A percentile compares a stretch with the other conserved stretches of the same genome.
These are phyloP conservation scores for Alternaria novae-zelandiae DNA, from an alignment of 2,329 filamentous ascomycete species.

Conservation along the genomic window DNA sequence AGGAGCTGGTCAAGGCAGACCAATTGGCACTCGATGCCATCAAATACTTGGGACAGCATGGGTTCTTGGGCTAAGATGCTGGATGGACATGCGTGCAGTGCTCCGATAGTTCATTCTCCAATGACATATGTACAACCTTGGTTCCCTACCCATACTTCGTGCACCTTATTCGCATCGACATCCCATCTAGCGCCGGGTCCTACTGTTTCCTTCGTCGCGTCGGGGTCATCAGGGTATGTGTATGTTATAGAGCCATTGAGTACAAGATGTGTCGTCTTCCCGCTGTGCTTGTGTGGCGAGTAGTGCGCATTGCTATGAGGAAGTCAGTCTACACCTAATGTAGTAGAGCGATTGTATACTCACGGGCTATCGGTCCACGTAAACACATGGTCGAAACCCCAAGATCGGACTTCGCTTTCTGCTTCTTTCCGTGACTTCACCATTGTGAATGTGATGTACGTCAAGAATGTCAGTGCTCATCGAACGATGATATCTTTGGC, in stretches of 20 bases:
- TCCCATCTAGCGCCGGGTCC: slow-evolving; percentile 68
- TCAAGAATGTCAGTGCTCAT: background rate
- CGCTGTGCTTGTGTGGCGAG: slow-evolving; percentile 68
- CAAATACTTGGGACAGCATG: slow-evolving; percentile 53
- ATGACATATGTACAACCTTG: slow-evolving; percentile 73
- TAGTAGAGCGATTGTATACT: slow-evolving; percentile 38
- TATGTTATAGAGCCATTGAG: slow-evolving; percentile 70
- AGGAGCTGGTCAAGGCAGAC: slow-evolving; percentile 53
- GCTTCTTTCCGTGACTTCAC: slow-evolving; percentile 54
- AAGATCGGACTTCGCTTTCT: slow-evolving; percentile 69
- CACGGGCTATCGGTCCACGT: slow-evolving; percentile 76
- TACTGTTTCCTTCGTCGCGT: slow-evolving; percentile 64
- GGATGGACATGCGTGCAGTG: background rate
- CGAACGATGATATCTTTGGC: background rate
- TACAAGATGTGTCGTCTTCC: slow-evolving; percentile 73
- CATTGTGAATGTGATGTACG: slow-evolving; percentile 24
- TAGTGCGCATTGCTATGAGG: slow-evolving; percentile 68
- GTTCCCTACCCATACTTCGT: slow-evolving; percentile 73
- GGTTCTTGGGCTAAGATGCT: slow-evolving; percentile 48
- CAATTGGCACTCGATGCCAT: slow-evolving; percentile 53
- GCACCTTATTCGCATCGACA: slow-evolving; percentile 67
- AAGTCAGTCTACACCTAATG: background rate
- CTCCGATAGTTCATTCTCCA: slow-evolving; percentile 53
- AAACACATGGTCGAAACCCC: slow-evolving; percentile 73
- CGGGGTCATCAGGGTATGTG: slow-evolving; percentile 66